A percentile compares a stretch with the other conserved stretches of the same genome.
phyloP scores from a whole-genome alignment of 192 early-diverging fungal genomes.

The Pilaira anomala region DNA sequence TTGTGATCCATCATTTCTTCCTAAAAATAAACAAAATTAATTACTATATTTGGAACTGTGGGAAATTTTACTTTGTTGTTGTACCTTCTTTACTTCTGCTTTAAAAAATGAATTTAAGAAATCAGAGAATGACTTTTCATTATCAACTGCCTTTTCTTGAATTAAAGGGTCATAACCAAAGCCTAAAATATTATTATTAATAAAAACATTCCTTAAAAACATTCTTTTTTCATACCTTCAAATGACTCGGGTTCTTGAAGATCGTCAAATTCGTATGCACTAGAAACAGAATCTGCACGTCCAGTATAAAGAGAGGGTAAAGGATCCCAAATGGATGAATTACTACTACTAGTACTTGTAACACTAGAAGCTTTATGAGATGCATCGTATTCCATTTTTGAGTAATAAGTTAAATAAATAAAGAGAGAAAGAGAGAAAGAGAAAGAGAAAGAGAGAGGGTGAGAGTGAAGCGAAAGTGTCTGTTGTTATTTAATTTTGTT shows the following conservation, averaged over 20 bases:
- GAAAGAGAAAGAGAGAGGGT: not conserved
- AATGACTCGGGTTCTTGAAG: slow-evolving; percentile 23
- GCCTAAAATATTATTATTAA: not conserved
- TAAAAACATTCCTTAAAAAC: not conserved
- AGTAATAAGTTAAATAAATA: not conserved
- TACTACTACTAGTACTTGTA: not conserved
- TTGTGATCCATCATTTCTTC: slow-evolving; percentile 28
- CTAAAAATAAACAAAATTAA: slow-evolving; percentile 6
- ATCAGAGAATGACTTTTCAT: slow-evolving; percentile 31
- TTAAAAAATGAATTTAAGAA: slow-evolving; percentile 46
- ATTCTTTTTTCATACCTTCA: slow-evolving; percentile 17
- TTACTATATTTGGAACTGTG: slow-evolving; percentile 25
- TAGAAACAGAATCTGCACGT: slow-evolving; percentile 9
- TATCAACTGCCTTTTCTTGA: slow-evolving; percentile 16
- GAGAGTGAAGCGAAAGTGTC: not conserved
- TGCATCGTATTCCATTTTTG: slow-evolving; percentile 15
- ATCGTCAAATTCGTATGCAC: slow-evolving; percentile 8
- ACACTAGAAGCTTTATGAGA: slow-evolving; percentile 13
- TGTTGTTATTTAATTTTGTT: too few species aligned
- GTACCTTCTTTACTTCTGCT: slow-evolving; percentile 31
- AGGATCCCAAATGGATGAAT: slow-evolving; percentile 13
- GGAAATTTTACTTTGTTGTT: not conserved
- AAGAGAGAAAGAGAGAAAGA: not conserved
- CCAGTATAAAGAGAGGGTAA: slow-evolving; percentile 25
- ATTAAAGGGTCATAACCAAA: slow-evolving; percentile 23